Conservation (phyloP, 1,139 yeast genomes). For the Pichia sp. region DNA sequence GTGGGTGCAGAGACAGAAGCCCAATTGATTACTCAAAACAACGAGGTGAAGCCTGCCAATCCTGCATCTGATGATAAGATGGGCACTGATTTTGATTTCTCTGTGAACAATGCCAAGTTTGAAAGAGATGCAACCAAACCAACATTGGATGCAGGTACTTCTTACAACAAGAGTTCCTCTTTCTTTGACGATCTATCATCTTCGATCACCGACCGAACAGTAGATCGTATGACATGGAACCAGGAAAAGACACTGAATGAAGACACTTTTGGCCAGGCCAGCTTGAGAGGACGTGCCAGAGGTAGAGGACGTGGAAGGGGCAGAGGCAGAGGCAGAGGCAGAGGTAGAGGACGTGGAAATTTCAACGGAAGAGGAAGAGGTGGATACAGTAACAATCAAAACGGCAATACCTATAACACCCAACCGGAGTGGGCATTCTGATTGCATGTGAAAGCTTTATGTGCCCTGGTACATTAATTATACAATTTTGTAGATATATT, state of each 20-base stretch:
- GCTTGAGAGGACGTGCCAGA: conserved; percentile 27
- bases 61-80: conserved; percentile 17
- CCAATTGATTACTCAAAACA: not conserved
- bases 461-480: not conserved
- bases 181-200: conserved; percentile 79
- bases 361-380: conserved; percentile 23
- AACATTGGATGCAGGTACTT: conserved; percentile 27
- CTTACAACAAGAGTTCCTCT: conserved; percentile 66
- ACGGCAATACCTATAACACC: conserved; percentile 21
- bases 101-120: conserved; percentile 61
- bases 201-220: conserved; percentile 34
- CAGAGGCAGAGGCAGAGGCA: conserved; percentile 32
- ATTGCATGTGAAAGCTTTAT: not conserved
- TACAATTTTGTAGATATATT: not conserved
- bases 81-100: conserved; percentile 57
- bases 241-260: conserved; percentile 58
- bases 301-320: conserved; percentile 20
- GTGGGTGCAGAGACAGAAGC: not conserved
- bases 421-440: conserved; percentile 29
- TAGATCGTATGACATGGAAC: conserved; percentile 48
- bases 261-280: conserved; percentile 65
- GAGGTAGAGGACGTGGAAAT: conserved; percentile 5
- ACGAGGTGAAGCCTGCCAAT: not conserved
- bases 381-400: conserved; percentile 20
- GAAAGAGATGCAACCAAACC: conserved; percentile 34